Evolutionary conservation across 2,329 filamentous ascomycete genomes (phyloP).

Genomic region (Colletotrichum lentis): DNA sequence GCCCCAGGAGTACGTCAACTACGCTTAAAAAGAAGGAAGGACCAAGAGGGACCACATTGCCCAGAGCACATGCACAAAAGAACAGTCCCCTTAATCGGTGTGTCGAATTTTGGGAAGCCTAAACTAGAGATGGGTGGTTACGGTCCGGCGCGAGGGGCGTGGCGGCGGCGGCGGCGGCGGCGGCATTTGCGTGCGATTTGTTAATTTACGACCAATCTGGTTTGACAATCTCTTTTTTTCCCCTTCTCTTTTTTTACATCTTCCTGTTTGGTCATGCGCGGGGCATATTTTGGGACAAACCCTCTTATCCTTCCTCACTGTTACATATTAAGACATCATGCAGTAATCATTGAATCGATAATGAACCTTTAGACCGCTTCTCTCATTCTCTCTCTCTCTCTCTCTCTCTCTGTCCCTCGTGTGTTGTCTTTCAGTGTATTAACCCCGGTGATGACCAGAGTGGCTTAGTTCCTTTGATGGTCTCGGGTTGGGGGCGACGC

Average conservation of each 20-base stretch:
- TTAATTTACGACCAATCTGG: constrained; percentile 19
- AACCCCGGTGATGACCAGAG: too few relatives aligned
- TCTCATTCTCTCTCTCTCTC: background rate
- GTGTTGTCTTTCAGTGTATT: background rate
- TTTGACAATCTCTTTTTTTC: background rate
- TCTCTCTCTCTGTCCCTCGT: too few relatives aligned
- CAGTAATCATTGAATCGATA: constrained; percentile 34
- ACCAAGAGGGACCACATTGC: too few relatives aligned
- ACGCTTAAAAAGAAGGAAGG: background rate
- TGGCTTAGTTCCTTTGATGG: background rate
- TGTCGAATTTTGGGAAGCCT: constrained; percentile 13
- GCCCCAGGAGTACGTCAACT: constrained; percentile 49
- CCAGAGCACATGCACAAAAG: background rate
- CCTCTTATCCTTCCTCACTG: constrained; percentile 7
- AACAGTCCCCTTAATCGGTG: constrained; percentile 1
- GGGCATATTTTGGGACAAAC: constrained; percentile 11
- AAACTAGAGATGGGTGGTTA: constrained; percentile 8
- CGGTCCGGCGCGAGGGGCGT: constrained; percentile 3
- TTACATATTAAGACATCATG: constrained; percentile 31
- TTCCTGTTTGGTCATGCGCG: background rate
- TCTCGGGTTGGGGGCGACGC: background rate
- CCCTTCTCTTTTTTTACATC: background rate
- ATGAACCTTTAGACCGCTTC: constrained; percentile 13
- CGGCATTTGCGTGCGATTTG: constrained; percentile 26
- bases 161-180: background rate